These are phyloP conservation scores for Zymoseptoria pseudotritici DNA, from an alignment of 2,329 filamentous ascomycete species.

Conservation along the genomic window DNA sequence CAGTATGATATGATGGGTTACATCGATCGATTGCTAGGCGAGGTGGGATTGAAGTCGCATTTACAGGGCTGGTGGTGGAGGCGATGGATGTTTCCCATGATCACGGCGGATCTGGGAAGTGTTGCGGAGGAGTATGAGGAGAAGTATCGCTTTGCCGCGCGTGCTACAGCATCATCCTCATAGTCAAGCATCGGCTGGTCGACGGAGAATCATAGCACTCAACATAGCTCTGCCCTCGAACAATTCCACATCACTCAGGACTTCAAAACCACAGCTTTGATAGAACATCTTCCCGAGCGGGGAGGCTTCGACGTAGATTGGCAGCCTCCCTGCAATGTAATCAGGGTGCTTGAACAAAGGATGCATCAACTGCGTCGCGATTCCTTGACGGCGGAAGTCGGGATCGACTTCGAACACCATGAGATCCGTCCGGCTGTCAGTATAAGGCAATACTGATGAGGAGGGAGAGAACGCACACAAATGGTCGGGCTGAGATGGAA, in stretches of 20 bases:
- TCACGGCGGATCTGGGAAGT: not conserved
- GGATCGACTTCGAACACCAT: not conserved
- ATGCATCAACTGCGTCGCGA: not conserved
- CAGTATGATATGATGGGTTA: constrained; percentile 9
- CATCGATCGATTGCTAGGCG: constrained; percentile 7
- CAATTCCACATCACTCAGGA: not conserved
- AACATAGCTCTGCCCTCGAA: not conserved
- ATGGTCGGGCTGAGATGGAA: not conserved
- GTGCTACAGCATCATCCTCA: too few species aligned
- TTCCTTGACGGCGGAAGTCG: not conserved
- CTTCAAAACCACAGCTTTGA: not conserved
- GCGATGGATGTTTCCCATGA: not conserved
- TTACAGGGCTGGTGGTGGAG: not conserved
- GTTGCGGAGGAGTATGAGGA: not conserved
- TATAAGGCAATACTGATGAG: not conserved
- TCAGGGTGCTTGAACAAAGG: not conserved
- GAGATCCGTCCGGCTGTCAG: not conserved
- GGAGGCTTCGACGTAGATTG: not conserved
- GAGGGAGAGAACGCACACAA: not conserved
- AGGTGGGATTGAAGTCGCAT: not conserved
- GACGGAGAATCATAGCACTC: not conserved
- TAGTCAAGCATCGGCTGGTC: too few species aligned
- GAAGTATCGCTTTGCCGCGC: not conserved
- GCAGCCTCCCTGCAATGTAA: not conserved
- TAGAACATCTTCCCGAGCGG: not conserved